A percentile compares a stretch with the other conserved stretches of the same genome.
Conservation (phyloP, 148 eudicot genomes). For the Chenopodium formosanum region DNA sequence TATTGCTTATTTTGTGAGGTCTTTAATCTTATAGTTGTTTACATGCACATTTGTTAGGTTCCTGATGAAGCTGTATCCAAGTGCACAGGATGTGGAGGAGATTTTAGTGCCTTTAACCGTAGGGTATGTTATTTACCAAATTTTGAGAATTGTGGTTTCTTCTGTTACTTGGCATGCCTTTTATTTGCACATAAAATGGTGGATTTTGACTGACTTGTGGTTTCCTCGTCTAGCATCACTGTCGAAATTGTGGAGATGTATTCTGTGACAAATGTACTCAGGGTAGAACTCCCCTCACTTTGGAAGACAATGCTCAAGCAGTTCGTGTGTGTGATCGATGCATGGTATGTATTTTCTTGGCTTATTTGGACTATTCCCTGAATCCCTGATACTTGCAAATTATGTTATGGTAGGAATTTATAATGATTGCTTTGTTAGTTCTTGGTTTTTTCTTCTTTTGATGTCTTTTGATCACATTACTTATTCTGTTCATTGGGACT, state of each 20-base stretch:
- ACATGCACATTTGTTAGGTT: slow-evolving; percentile 40
- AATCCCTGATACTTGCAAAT: neutral
- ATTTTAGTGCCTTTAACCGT: slow-evolving; percentile 73
- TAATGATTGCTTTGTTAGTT: neutral
- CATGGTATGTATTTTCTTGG: slow-evolving; percentile 43
- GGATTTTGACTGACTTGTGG: slow-evolving; percentile 6
- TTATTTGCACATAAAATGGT: neutral
- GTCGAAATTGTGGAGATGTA: slow-evolving; percentile 82
- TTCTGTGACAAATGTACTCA: slow-evolving; percentile 86
- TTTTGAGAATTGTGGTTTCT: neutral
- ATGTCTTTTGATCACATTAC: neutral
- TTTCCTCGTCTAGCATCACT: slow-evolving; percentile 60
- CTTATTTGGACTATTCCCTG: neutral
- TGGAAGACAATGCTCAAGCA: slow-evolving; percentile 66
- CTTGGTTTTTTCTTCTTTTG: neutral
- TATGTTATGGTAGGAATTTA: neutral
- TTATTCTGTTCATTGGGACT: too few relatives aligned
- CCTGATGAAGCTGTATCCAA: slow-evolving; percentile 91
- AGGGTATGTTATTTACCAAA: slow-evolving; percentile 42
- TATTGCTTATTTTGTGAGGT: neutral
- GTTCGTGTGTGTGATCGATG: slow-evolving; percentile 89
- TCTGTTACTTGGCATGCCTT: slow-evolving; percentile 10
- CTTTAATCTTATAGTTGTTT: neutral
- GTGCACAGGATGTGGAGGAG: slow-evolving; percentile 73
- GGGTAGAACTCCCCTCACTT: slow-evolving; percentile 70